These are phyloP conservation scores for Diplogelasinospora grovesii DNA, from an alignment of 495 filamentous ascomycete genomes.

Conservation along the genomic window DNA sequence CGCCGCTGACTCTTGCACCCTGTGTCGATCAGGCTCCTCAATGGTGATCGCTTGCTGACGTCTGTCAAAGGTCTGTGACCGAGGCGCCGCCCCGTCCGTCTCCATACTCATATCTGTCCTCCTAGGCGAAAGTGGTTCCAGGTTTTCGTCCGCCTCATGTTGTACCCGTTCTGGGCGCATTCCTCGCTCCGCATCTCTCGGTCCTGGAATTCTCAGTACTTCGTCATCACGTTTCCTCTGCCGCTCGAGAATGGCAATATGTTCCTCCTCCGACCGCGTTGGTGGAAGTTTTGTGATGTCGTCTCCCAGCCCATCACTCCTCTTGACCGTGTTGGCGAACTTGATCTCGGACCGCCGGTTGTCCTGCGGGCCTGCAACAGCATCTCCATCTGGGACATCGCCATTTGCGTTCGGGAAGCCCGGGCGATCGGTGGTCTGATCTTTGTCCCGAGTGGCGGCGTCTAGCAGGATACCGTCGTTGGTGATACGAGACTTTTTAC, in stretches of 20 bases:
- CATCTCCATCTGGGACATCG: neutral
- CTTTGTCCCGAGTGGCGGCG: constrained; percentile 3
- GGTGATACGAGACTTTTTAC: constrained; percentile 33
- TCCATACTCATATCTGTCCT: constrained; percentile 7
- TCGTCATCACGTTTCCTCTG: constrained; percentile 69
- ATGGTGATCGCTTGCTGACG: constrained; percentile 56
- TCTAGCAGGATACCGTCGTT: constrained; percentile 41
- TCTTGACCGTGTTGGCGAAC: constrained; percentile 55
- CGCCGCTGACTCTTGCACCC: constrained; percentile 15
- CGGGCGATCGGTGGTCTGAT: constrained; percentile 8
- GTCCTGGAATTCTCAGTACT: constrained; percentile 77
- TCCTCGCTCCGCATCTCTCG: constrained; percentile 77
- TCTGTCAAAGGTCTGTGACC: constrained; percentile 19
- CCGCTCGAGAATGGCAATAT: constrained; percentile 80
- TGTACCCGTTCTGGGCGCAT: constrained; percentile 58
- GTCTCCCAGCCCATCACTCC: constrained; percentile 35
- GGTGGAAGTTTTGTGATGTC: constrained; percentile 41
- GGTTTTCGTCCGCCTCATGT: constrained; percentile 34
- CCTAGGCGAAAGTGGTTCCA: constrained; percentile 11
- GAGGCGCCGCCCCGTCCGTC: constrained; percentile 18
- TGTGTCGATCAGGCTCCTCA: constrained; percentile 48
- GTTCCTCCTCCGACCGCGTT: constrained; percentile 58
- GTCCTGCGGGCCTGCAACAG: constrained; percentile 25
- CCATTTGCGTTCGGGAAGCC: neutral
- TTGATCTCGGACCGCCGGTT: constrained; percentile 42